Evolutionary conservation across 257 asterid species (phyloP), one percentile per base, ranked within the genome.

Genomic region (Nicotiana tomentosiformis): DNA sequence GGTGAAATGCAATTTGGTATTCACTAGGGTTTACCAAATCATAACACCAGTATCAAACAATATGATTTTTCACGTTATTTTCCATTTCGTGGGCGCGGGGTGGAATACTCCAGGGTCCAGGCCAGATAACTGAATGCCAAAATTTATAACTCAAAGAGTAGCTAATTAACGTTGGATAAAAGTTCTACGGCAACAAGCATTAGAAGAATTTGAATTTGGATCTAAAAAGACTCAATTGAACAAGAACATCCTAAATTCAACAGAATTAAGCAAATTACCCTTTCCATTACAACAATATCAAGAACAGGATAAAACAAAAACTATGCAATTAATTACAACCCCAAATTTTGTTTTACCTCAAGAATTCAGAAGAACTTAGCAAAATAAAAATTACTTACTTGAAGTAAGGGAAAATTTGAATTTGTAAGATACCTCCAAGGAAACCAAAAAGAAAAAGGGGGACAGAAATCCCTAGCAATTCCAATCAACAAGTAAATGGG

Each of bases 401-500:
- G 14, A 37, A 37, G 55, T 35, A 68, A n/a, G 20, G 10, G 57
- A 16, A 69, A 69, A 37, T 17, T 39, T n/a, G 78, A 62, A 12
- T 43, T n/a, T 62, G 33, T 16, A 23, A 61, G 77, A 64, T 43
- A 64, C 23, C 55, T 29, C 30, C 23, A 12, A 68, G 29, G n/a
- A 17, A 35, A 37, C 10, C 32, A n/a, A 8, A 35, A 0, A 11
- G 17, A 55, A 4, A 55, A 17, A 69, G n/a, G 1, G 30, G 16
- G 16, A 2, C 7, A 43, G 7, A 46, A 39, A 39, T 43, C 18
- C 8, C 10, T 60, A 8, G 23, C 2, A 64, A 43, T 10, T 62
- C 15, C 74, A 58, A 77, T 17, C 82, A 69, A 77, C 66, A 49
- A 64, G 77, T 53, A 43, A 49, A 77, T 64, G 77, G 68, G 29